phyloP scores from a whole-genome alignment of 768 basidiomycete species.

The Agrocybe pediades region DNA sequence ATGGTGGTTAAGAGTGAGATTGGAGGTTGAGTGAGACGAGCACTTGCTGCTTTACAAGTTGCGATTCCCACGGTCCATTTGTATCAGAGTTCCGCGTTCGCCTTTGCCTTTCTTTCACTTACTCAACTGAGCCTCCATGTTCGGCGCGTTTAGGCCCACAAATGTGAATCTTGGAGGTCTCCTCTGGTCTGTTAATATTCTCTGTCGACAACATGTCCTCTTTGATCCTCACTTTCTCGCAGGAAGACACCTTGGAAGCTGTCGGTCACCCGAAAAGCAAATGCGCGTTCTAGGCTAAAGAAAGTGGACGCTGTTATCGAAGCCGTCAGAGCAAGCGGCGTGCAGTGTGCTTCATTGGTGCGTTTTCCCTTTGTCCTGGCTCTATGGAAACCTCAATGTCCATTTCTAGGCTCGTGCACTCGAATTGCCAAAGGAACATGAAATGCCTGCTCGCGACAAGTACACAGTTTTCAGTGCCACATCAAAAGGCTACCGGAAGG shows the following conservation, averaged over 20 bases:
- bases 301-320: slow-evolving; percentile 94
- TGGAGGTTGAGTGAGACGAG: background rate
- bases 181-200: slow-evolving; percentile 65
- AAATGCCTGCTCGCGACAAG: slow-evolving; percentile 93
- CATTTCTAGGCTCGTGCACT: slow-evolving; percentile 63
- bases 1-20: slow-evolving; percentile 19
- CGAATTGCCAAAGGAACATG: slow-evolving; percentile 87
- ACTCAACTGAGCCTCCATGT: slow-evolving; percentile 49
- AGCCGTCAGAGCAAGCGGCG: slow-evolving; percentile 79
- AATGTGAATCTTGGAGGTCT: slow-evolving; percentile 73
- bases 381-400: background rate
- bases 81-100: slow-evolving; percentile 12
- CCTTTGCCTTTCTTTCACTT: background rate
- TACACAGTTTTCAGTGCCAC: slow-evolving; percentile 87
- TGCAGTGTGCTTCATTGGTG: slow-evolving; percentile 77
- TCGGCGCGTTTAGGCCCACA: slow-evolving; percentile 82
- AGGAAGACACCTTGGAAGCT: slow-evolving; percentile 98
- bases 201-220: background rate
- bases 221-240: slow-evolving; percentile 7
- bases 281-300: slow-evolving; percentile 86
- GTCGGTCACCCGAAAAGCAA: slow-evolving; percentile 89
- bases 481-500: slow-evolving; percentile 81
- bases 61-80: slow-evolving; percentile 33
- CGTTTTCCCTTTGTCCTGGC: slow-evolving; percentile 32
- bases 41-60: background rate